Evolutionary conservation across 257 asterid genomes (phyloP), one percentile per base, ranked within the genome.

Genomic region (Echites panduratus): DNA sequence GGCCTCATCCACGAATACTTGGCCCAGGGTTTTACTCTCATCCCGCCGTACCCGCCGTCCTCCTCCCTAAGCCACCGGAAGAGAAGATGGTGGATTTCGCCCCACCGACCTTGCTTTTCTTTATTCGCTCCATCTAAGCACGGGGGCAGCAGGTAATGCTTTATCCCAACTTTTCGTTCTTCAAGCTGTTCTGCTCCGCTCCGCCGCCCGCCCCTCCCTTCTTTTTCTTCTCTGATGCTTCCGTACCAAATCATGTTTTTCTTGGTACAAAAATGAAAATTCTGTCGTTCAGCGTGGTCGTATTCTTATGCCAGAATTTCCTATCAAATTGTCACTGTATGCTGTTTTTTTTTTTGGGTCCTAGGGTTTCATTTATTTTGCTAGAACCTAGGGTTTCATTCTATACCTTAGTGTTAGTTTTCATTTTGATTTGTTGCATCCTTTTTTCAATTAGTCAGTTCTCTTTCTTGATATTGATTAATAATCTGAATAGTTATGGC

Each of bases 331-430:
- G 14, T 4, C 29, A 64, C 4, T 19, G 5, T 64, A 19, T 6
- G 27, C 67, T 62, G 45, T 62, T 32, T 3, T 7, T 32, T 3
- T 7, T 62, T 29, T 12, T 4, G 24, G 45, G 8, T 64, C 26
- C 49, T 64, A 64, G 69, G 69, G 69, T 64, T 64, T 63, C 27
- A 17, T 38, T 32, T 32, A 1, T 32, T 32, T 32, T 3, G 2
- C 38, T 32, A 17, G 45, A 8, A 38, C 26, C 49, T 64, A 64
- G 69, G 69, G 69, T 64, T 64, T 63, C 27, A 35, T 38, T 63
- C 26, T 63, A 12, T 32, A 17, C 29, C 48, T 14, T 16, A 14
- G 44, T 32, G 45, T 40, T 62, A 64, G 19, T 40, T 38, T 44
- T 64, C 48, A 58, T 26, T 26, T 58, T 19, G 29, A 19, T 1